Conservation (phyloP, 2,329 filamentous ascomycete species). For the Hypoxylon sp. region DNA sequence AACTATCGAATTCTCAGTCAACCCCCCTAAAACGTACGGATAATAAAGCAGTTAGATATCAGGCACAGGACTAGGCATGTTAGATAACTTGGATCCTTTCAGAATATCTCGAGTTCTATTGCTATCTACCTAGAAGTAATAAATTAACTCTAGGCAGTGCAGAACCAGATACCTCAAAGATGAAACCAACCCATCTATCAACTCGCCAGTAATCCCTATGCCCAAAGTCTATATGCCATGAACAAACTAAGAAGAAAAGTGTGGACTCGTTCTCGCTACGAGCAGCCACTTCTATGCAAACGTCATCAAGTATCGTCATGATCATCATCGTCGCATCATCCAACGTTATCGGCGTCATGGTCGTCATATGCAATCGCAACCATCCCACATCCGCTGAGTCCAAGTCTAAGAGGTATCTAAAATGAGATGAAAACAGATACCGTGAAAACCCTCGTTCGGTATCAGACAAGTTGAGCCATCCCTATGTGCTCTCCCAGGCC, state of each 20-base stretch:
- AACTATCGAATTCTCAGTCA: not conserved
- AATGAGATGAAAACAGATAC: slow-evolving; percentile 41
- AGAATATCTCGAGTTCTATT: not conserved
- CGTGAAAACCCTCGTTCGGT: slow-evolving; percentile 38
- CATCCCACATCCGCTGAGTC: slow-evolving; percentile 34
- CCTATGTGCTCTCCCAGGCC: slow-evolving; percentile 45
- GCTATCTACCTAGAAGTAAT: not conserved
- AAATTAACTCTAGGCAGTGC: not conserved
- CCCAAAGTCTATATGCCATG: slow-evolving; percentile 38
- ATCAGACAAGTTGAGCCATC: slow-evolving; percentile 41
- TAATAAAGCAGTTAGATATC: not conserved
- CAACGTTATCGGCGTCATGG: slow-evolving; percentile 23
- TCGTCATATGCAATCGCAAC: slow-evolving; percentile 26
- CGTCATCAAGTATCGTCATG: slow-evolving; percentile 33
- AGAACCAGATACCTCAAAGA: slow-evolving; percentile 9
- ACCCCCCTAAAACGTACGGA: not conserved
- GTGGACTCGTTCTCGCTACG: slow-evolving; percentile 19
- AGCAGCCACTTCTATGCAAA: slow-evolving; percentile 41
- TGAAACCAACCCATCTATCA: slow-evolving; percentile 30
- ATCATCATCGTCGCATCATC: slow-evolving; percentile 35
- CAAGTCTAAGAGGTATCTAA: slow-evolving; percentile 50
- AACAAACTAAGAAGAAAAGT: slow-evolving; percentile 21
- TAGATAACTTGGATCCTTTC: slow-evolving; percentile 3
- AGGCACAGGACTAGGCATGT: not conserved
- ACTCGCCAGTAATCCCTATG: slow-evolving; percentile 19